Base-by-base conservation (phyloP, 495 filamentous ascomycete species). In the Aspergillus asperescens region DNA sequence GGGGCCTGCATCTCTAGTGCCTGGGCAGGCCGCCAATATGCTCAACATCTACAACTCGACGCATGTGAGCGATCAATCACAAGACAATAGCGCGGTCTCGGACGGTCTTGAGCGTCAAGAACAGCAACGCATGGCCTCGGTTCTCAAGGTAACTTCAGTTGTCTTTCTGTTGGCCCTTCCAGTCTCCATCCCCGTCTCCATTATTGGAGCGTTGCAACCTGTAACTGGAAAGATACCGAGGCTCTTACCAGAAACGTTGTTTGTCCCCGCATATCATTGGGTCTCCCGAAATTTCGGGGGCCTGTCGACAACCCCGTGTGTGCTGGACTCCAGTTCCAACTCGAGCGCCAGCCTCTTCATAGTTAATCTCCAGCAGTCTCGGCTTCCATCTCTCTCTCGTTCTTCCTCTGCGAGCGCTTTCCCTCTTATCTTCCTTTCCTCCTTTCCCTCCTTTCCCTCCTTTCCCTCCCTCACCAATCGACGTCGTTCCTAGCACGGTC, bases 201-300 rank as follows among this genome's bases (percentile, higher is more conserved):
- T 32, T 20, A 20, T 28, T 42, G n/a, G n/a, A n/a, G n/a, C n/a
- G 24, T 47, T 22, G 13, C 39, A 28, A 34, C 27, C 29, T 35
- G 32, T 5, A 35, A n/a, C n/a, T 35, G 12, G 48, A 49, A 40
- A 56, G 48, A 40, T 60, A 61, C 64, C 64, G 64, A 67, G 64
- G 64, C 59, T 47, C 48, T 39, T 51, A 22, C 45, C 28, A n/a
- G 12, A 40, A 35, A 58, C 38, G 29, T 22, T 18, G 55, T 49
- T 41, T 45, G 19, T 13, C 24, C 20, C 8, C 10, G 9, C 16
- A 12, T 4, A 0, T 10, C 22, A 15, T 23, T 24, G 39, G 20
- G 7, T 12, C 13, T 23, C 13, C 34, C 42, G 22, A 40, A 44
- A 40, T 48, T 50, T 40, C 40, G 41, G 50, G 38, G 29, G n/a